These are phyloP conservation scores for Ophiocordyceps sinensis DNA, from an alignment of 2,329 filamentous ascomycete genomes.

Conservation along the genomic window DNA sequence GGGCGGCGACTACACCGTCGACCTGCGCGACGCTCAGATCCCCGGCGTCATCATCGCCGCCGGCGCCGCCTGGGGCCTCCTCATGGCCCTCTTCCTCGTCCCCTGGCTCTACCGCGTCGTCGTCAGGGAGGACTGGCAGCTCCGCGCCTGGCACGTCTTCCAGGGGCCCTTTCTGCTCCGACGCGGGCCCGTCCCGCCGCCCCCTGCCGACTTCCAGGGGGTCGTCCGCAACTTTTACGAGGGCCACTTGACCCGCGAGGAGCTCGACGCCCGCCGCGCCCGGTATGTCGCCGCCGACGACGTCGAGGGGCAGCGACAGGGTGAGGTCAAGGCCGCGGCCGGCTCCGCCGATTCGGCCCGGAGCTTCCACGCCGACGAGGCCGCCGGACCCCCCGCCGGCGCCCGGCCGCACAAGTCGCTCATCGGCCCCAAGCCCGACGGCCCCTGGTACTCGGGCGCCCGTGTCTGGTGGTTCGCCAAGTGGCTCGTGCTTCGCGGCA, in stretches of 20 bases:
- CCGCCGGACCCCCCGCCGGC: slow-evolving; percentile 17
- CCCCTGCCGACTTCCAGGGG: slow-evolving; percentile 25
- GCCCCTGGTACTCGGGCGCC: slow-evolving; percentile 25
- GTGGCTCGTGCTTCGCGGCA: slow-evolving; percentile 30
- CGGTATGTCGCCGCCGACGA: slow-evolving; percentile 10
- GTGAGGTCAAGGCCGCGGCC: neutral
- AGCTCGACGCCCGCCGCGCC: slow-evolving; percentile 28
- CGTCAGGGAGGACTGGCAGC: slow-evolving; percentile 44
- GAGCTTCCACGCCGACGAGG: slow-evolving; percentile 9
- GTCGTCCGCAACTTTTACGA: slow-evolving; percentile 40
- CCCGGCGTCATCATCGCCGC: slow-evolving; percentile 39
- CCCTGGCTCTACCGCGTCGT: slow-evolving; percentile 45
- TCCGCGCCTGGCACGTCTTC: slow-evolving; percentile 39
- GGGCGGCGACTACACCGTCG: slow-evolving; percentile 29
- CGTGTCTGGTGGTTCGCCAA: slow-evolving; percentile 31
- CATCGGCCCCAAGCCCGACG: slow-evolving; percentile 25
- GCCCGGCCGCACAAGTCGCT: slow-evolving; percentile 13
- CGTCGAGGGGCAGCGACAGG: slow-evolving; percentile 6
- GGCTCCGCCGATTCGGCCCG: slow-evolving; percentile 2
- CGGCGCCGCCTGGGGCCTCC: slow-evolving; percentile 31
- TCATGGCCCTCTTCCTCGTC: slow-evolving; percentile 39
- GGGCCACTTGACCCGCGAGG: slow-evolving; percentile 37
- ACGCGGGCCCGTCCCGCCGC: slow-evolving; percentile 23
- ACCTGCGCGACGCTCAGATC: slow-evolving; percentile 31
- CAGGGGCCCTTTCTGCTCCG: slow-evolving; percentile 37